Base-by-base conservation (phyloP, 2,329 filamentous ascomycete genomes). In the Emmonsiellopsis sp. region DNA sequence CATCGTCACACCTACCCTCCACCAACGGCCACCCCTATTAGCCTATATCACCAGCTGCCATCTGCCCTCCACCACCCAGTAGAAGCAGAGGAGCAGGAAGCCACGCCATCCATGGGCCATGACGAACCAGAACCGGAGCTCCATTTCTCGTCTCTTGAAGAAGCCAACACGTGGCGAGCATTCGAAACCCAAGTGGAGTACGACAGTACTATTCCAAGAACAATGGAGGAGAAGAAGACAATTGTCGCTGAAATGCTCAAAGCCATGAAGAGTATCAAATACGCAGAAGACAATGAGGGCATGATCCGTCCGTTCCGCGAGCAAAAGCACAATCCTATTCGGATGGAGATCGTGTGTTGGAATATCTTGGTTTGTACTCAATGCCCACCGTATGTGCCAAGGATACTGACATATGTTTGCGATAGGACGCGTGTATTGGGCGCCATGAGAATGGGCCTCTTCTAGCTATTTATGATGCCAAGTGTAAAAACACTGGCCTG, bases 341-440 rank as follows among this genome's bases (percentile, higher is more conserved):
- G 62, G 8, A 59, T 70, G 35, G 69, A 71, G 51, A 54, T 57
- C 5, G 59, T 61, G 1, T 65, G 62, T 43, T 71, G 69, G 70
- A 62, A 64, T 30, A 49, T 71, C 3, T 40, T 71, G 53, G 65
- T 58, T 56, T 37, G 56, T 50, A 54, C 41, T 40, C 45, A 26
- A 41, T 26, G 15, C n/a, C 13, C n/a, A 38, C 41, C 10, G 13
- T 44, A 35, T 10, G 13, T 35, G 31, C 31, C 8, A 32, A n/a
- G 5, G 13, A 43, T 42, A 38, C 47, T 58, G 46, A 57, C 38
- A 30, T 11, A n/a, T 45, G 11, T 40, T 13, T 37, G 16, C 35
- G 8, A 42, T 51, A 66, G 60, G 62, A 66, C 7, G 49, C 54
- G 3, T 62, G 59, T 32, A 63, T 68, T 15, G 32, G 54, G 13